Percentiles rank a stretch among this genome's conserved stretches.
phyloP scores from a whole-genome alignment of 2,329 filamentous ascomycete species.

The Rutstroemia sp. region DNA sequence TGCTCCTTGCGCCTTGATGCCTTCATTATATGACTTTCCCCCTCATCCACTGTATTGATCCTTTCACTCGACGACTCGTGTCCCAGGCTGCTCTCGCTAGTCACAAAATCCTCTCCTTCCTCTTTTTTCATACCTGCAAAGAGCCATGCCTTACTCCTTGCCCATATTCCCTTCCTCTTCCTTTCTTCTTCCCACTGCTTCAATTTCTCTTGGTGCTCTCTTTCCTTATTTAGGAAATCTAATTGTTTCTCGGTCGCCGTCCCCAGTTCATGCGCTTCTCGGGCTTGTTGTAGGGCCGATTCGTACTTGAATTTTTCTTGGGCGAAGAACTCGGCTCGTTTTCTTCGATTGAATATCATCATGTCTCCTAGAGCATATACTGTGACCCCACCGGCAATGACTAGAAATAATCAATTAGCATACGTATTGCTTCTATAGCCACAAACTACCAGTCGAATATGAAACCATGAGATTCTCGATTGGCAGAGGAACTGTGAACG shows the following conservation, averaged over 20 bases:
- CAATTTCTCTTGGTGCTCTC: slow-evolving; percentile 37
- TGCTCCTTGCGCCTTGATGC: slow-evolving; percentile 27
- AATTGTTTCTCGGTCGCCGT: slow-evolving; percentile 42
- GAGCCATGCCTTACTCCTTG: slow-evolving; percentile 25
- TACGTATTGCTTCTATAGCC: neutral
- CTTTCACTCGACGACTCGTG: slow-evolving; percentile 22
- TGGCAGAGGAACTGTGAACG: neutral
- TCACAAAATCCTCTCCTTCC: slow-evolving; percentile 20
- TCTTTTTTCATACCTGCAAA: slow-evolving; percentile 30
- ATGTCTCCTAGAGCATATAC: slow-evolving; percentile 59
- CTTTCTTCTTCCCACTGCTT: slow-evolving; percentile 18
- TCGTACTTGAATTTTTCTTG: slow-evolving; percentile 36
- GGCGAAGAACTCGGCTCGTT: slow-evolving; percentile 55
- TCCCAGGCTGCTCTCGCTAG: slow-evolving; percentile 18
- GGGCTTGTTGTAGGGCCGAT: slow-evolving; percentile 38
- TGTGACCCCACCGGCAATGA: slow-evolving; percentile 52
- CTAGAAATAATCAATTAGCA: slow-evolving; percentile 30
- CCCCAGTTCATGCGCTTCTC: slow-evolving; percentile 34
- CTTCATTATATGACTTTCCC: slow-evolving; percentile 22
- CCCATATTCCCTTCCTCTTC: slow-evolving; percentile 23
- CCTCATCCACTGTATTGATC: slow-evolving; percentile 15
- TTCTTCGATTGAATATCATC: slow-evolving; percentile 59
- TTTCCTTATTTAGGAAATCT: slow-evolving; percentile 47
- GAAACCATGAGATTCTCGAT: neutral
- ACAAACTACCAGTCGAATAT: neutral